Evolutionary conservation across 345 rosid genomes (phyloP).

Genomic region (Ricinus communis): DNA sequence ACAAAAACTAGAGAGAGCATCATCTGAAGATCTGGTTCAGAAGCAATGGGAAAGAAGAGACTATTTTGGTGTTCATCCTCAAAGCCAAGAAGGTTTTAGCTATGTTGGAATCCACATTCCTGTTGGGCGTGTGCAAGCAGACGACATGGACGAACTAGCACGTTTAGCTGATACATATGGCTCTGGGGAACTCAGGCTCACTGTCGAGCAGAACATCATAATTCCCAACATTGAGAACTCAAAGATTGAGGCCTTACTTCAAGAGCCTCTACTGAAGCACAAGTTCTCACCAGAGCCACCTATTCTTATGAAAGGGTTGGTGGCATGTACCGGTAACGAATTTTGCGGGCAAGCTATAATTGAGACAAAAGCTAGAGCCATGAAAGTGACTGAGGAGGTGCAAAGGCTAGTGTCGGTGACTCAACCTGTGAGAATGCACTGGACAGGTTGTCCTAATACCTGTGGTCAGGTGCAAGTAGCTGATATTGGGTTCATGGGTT

Average conservation of each 20-base stretch:
- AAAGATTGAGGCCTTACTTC: conserved; percentile 61
- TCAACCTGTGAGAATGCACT: conserved; percentile 79
- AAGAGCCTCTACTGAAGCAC: conserved; percentile 56
- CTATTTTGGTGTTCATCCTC: conserved; percentile 77
- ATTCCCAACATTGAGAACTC: conserved; percentile 79
- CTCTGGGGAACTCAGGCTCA: conserved; percentile 82
- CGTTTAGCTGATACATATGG: conserved; percentile 75
- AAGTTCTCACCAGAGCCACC: conserved; percentile 76
- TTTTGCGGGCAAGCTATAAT: conserved; percentile 93
- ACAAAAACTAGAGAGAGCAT: conserved; percentile 59
- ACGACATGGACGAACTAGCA: conserved; percentile 90
- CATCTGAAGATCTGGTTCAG: conserved; percentile 62
- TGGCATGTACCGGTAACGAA: conserved; percentile 92
- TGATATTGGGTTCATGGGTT: conserved; percentile 95
- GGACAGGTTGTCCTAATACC: conserved; percentile 95
- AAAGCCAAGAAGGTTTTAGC: conserved; percentile 86
- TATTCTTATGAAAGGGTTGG: conserved; percentile 77
- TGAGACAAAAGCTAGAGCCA: conserved; percentile 86
- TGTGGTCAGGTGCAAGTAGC: conserved; percentile 97
- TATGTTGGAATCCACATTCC: conserved; percentile 82
- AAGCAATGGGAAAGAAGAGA: conserved; percentile 87
- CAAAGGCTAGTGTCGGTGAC: conserved; percentile 64
- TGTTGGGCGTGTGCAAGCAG: conserved; percentile 83
- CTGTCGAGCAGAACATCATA: conserved; percentile 87
- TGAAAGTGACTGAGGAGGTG: conserved; percentile 85